These are phyloP conservation scores for Amanita subjunquillea DNA, from an alignment of 768 basidiomycete species.

Conservation along the genomic window DNA sequence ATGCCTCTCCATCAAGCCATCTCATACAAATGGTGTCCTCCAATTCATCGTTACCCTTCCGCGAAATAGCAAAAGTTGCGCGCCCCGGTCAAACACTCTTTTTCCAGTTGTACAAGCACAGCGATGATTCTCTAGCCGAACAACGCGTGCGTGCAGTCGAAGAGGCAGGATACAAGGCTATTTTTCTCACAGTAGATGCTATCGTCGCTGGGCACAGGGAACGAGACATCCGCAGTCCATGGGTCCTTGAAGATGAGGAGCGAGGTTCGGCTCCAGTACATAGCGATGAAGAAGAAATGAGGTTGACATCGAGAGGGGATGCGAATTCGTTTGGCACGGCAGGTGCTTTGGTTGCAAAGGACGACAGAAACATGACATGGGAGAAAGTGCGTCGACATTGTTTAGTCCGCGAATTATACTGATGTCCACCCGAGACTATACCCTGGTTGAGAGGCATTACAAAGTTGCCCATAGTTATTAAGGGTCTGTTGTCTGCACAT, in stretches of 20 bases:
- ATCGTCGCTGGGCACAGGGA: slow-evolving; percentile 78
- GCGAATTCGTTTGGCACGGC: slow-evolving; percentile 50
- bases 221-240: slow-evolving; percentile 55
- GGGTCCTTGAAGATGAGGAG: slow-evolving; percentile 47
- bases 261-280: slow-evolving; percentile 22
- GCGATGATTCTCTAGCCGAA: slow-evolving; percentile 54
- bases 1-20: slow-evolving; percentile 48
- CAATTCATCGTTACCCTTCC: slow-evolving; percentile 62
- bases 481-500: slow-evolving; percentile 32
- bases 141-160: slow-evolving; percentile 64
- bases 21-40: slow-evolving; percentile 84
- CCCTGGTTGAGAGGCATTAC: slow-evolving; percentile 69
- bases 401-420: background rate
- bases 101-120: slow-evolving; percentile 84
- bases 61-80: slow-evolving; percentile 49
- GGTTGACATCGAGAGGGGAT: slow-evolving; percentile 14
- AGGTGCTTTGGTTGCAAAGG: slow-evolving; percentile 52
- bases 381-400: slow-evolving; percentile 33
- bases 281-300: slow-evolving; percentile 22
- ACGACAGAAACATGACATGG: slow-evolving; percentile 74
- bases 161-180: slow-evolving; percentile 69
- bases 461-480: slow-evolving; percentile 62
- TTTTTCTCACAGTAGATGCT: slow-evolving; percentile 89
- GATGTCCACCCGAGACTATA: slow-evolving; percentile 39
- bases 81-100: slow-evolving; percentile 52